Evolutionary conservation across 805 yeast genomes (phyloP), one percentile per base, ranked within the genome.

Genomic region (Ogataea minuta): DNA sequence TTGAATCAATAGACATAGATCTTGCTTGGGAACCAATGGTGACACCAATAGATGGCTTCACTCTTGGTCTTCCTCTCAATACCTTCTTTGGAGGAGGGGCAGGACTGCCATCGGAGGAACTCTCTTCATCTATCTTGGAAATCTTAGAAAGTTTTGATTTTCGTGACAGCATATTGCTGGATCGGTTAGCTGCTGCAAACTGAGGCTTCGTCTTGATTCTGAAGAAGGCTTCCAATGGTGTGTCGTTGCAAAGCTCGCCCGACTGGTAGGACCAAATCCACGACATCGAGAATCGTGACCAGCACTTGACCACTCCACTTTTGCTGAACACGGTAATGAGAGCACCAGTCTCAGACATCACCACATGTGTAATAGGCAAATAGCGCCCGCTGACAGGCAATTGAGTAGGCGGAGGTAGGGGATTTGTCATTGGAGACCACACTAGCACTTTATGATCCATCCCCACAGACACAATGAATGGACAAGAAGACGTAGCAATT

Each of bases 381-480:
- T 75, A 66, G 27, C 72, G 70, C 3, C 67, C 57, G 8, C 64
- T 54, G 5, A 64, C 54, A 14, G 74, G 74, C 19, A 71, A 52
- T 31, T 63, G 68, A 1, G 72, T 66, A 6, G 78, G 79, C 16
- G 52, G 44, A 36, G 71, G 81, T 34, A 63, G 57, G 28, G 70
- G 84, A 14, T 55, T 59, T 1, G 68, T 60, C 39, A 79, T 55
- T 3, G 89, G 89, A 0, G 85, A 81, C 95, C 95, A 86, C 9
- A 85, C 76, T 23, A 77, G 58, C 4, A 86, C 70, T 43, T 71
- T 75, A 49, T 83, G 89, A 51, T 86, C 95, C 54, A 87, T 64
- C 4, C 90, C 91, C 19, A 83, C 72, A 1, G 84, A 72, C 0
- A 85, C 78, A 16, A 84, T 69, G 50, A 84, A 81, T 3, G 87